Percentiles rank a stretch among this genome's conserved stretches.
These are phyloP conservation scores for Lepidium aucheri DNA, from an alignment of 345 rosid genomes.

Conservation along the genomic window DNA sequence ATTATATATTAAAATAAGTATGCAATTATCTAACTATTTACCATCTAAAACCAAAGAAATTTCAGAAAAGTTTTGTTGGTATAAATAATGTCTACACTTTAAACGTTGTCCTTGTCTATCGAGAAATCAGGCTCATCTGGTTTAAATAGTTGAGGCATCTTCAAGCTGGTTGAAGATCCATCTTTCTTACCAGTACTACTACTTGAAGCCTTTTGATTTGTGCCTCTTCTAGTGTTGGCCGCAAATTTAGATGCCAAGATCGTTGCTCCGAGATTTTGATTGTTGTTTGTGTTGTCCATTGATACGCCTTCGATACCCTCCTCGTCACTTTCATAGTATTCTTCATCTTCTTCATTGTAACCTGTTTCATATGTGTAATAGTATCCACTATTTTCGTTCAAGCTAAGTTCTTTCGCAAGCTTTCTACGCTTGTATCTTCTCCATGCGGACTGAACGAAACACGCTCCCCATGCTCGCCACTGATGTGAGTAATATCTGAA, in stretches of 20 bases:
- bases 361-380: slow-evolving; percentile 24
- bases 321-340: slow-evolving; percentile 19
- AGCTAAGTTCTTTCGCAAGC: slow-evolving; percentile 48
- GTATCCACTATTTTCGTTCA: slow-evolving; percentile 31
- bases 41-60: slow-evolving; percentile 8
- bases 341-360: slow-evolving; percentile 25
- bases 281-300: slow-evolving; percentile 14
- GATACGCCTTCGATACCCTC: slow-evolving; percentile 16
- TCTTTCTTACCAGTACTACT: slow-evolving; percentile 26
- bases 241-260: slow-evolving; percentile 65
- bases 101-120: slow-evolving; percentile 28
- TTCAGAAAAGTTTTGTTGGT: not conserved
- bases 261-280: slow-evolving; percentile 49
- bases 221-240: slow-evolving; percentile 48
- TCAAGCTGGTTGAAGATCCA: slow-evolving; percentile 43
- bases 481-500: slow-evolving; percentile 76
- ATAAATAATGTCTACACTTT: not conserved
- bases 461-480: slow-evolving; percentile 89
- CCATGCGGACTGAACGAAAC: slow-evolving; percentile 84
- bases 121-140: slow-evolving; percentile 77
- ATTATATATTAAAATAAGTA: not conserved
- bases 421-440: slow-evolving; percentile 59
- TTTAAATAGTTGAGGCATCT: slow-evolving; percentile 71
- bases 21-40: slow-evolving; percentile 16
- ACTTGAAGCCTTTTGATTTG: slow-evolving; percentile 31